phyloP scores from a whole-genome alignment of 1,284 basidiomycete species.

The Rhodotorula sp. region DNA sequence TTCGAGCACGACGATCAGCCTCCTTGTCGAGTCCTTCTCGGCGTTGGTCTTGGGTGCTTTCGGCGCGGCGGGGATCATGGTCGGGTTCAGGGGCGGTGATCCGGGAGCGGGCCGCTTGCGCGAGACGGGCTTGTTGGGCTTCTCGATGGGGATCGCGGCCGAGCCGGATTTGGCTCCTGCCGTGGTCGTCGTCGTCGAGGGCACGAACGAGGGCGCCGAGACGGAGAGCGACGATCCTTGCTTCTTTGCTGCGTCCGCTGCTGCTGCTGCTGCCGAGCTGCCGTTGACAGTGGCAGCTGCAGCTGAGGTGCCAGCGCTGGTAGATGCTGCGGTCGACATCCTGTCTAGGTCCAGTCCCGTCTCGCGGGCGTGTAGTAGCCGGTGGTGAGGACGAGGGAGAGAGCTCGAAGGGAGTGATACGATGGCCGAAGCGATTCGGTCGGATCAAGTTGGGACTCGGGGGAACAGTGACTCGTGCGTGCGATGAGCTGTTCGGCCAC shows the following conservation, averaged over 20 bases:
- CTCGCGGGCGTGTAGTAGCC: too few species aligned
- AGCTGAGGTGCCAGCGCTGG: not conserved
- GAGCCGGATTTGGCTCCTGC: not conserved
- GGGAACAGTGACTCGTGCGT: too few species aligned
- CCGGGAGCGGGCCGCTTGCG: conserved; percentile 40
- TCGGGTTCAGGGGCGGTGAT: conserved; percentile 58
- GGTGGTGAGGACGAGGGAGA: not conserved
- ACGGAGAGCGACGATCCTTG: conserved; percentile 25
- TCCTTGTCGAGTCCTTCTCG: conserved; percentile 62
- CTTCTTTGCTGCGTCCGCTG: not conserved
- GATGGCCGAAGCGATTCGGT: not conserved
- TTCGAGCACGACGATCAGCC: conserved; percentile 86
- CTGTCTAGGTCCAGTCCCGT: not conserved
- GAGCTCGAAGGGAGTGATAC: not conserved
- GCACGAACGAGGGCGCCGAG: conserved; percentile 30
- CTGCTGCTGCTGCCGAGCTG: not conserved
- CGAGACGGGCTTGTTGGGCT: conserved; percentile 17
- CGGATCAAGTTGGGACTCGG: too few species aligned
- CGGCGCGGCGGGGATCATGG: conserved; percentile 74
- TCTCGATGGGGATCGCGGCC: conserved; percentile 18
- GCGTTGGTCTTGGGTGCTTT: conserved; percentile 64
- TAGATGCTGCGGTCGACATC: not conserved
- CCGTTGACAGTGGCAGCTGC: not conserved
- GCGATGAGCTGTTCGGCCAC: too few species aligned
- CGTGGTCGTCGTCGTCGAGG: conserved; percentile 15